These are phyloP conservation scores for Suillus paluster DNA, from an alignment of 768 basidiomycete genomes.

Conservation along the genomic window DNA sequence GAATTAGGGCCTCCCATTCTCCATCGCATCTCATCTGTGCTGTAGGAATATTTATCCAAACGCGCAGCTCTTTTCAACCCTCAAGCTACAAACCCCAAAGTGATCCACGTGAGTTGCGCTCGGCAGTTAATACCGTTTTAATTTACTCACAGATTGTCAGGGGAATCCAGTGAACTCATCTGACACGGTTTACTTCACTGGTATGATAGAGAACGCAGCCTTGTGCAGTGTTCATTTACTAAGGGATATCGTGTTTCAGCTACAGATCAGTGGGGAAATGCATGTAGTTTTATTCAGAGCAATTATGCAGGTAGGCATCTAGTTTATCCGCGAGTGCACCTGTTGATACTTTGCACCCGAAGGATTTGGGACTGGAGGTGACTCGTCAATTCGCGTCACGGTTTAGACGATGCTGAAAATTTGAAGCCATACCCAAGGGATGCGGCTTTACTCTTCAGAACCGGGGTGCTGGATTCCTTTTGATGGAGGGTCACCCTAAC, in stretches of 20 bases:
- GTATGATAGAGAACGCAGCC: slow-evolving; percentile 39
- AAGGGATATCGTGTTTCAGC: slow-evolving; percentile 45
- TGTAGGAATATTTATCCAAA: slow-evolving; percentile 78
- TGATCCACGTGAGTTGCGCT: slow-evolving; percentile 60
- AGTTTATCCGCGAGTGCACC: not conserved
- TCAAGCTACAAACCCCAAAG: slow-evolving; percentile 59
- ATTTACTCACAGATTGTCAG: slow-evolving; percentile 38
- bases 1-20: slow-evolving; percentile 9
- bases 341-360: slow-evolving; percentile 10
- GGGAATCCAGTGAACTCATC: slow-evolving; percentile 85
- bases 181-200: slow-evolving; percentile 95
- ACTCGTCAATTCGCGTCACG: not conserved
- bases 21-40: slow-evolving; percentile 6
- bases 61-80: slow-evolving; percentile 85
- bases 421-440: slow-evolving; percentile 82
- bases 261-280: slow-evolving; percentile 86
- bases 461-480: slow-evolving; percentile 83
- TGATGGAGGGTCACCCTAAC: slow-evolving; percentile 86
- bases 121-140: slow-evolving; percentile 4
- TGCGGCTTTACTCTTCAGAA: slow-evolving; percentile 98
- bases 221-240: slow-evolving; percentile 1
- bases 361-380: slow-evolving; percentile 92
- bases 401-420: not conserved
- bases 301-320: slow-evolving; percentile 70
- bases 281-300: slow-evolving; percentile 88